phyloP scores from a whole-genome alignment of 306 rosid species.

The Ziziphus jujuba region DNA sequence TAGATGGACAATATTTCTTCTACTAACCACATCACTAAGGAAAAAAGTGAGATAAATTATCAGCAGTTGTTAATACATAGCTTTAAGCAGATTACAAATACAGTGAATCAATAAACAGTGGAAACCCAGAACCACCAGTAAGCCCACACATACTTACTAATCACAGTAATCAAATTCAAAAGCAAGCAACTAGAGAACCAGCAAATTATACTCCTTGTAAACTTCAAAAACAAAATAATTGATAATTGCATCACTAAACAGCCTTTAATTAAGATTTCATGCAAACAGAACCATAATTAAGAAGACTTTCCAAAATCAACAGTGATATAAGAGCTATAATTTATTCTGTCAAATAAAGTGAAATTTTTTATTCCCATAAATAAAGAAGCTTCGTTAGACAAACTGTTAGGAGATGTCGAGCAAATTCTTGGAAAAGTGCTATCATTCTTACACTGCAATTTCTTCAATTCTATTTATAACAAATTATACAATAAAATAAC shows the following conservation, averaged over 20 bases:
- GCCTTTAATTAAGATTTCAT: neutral
- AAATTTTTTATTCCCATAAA: too few species aligned
- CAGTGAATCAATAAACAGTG: neutral
- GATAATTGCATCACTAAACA: neutral
- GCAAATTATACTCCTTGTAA: conserved; percentile 7
- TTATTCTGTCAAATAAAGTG: too few species aligned
- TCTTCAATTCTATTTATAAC: neutral
- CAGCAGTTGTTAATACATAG: neutral
- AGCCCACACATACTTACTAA: too few species aligned
- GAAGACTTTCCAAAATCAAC: neutral
- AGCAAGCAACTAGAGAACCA: neutral
- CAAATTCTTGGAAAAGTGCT: neutral
- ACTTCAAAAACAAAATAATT: neutral
- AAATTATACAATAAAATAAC: neutral
- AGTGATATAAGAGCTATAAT: neutral
- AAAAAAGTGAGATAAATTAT: neutral
- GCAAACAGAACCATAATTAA: neutral
- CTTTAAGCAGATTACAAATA: neutral
- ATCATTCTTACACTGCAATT: conserved; percentile 9
- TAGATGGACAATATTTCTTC: too few species aligned
- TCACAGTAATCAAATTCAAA: too few species aligned
- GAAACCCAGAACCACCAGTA: neutral
- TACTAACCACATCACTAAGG: too few species aligned
- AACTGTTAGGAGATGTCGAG: too few species aligned
- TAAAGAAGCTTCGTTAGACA: too few species aligned